These are phyloP conservation scores for Pleurotus tuber-regium DNA, from an alignment of 768 basidiomycete species.

Conservation along the genomic window DNA sequence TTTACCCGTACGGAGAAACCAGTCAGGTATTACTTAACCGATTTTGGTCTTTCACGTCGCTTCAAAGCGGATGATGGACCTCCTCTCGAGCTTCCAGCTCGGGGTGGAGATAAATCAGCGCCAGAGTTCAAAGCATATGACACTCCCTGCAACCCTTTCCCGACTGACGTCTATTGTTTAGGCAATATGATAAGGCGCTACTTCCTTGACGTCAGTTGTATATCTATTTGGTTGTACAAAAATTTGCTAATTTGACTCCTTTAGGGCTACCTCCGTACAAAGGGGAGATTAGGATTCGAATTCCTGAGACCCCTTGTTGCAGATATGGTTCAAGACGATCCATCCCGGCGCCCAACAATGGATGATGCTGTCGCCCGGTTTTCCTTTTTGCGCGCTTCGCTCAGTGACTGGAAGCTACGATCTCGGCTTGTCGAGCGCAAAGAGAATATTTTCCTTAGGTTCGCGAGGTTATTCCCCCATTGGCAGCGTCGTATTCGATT, in stretches of 20 bases:
- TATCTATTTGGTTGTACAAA: background rate
- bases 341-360: constrained; percentile 27
- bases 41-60: constrained; percentile 32
- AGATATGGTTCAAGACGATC: constrained; percentile 31
- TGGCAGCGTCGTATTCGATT: constrained; percentile 8
- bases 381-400: constrained; percentile 13
- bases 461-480: background rate
- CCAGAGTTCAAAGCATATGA: constrained; percentile 32
- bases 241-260: background rate
- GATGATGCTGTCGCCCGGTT: constrained; percentile 27
- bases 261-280: constrained; percentile 13
- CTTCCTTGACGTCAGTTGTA: constrained; percentile 23
- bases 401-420: constrained; percentile 28
- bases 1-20: constrained; percentile 26
- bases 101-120: constrained; percentile 39
- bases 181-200: constrained; percentile 27
- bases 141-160: constrained; percentile 26
- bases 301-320: constrained; percentile 27
- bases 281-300: constrained; percentile 20
- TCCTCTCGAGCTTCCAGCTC: constrained; percentile 25
- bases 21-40: constrained; percentile 34
- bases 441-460: background rate
- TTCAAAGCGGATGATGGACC: constrained; percentile 22
- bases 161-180: constrained; percentile 31
- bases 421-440: constrained; percentile 16